Percentiles rank a stretch among this genome's conserved stretches.
phyloP scores from a whole-genome alignment of 164 flowering plant species.

The Umbilicus rupestris region DNA sequence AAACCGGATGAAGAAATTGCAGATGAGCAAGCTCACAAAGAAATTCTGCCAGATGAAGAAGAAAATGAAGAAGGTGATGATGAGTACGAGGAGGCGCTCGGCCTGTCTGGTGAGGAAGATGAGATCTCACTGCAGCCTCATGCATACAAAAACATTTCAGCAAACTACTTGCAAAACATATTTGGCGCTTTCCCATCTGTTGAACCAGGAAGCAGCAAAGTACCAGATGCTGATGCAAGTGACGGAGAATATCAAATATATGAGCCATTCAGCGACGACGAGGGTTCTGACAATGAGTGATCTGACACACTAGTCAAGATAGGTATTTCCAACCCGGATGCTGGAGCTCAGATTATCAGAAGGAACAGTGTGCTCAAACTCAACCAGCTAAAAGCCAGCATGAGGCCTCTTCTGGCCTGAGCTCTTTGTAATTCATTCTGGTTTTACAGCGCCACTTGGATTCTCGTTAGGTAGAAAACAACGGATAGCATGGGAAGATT shows the following conservation, averaged over 20 bases:
- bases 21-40: constrained; percentile 12
- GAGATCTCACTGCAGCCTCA: constrained; percentile 35
- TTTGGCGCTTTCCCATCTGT: constrained; percentile 56
- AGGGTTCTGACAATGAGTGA: constrained; percentile 25
- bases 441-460: too few species aligned
- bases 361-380: too few species aligned
- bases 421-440: too few species aligned
- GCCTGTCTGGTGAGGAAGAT: constrained; percentile 6
- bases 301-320: background rate
- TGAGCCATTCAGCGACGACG: constrained; percentile 44
- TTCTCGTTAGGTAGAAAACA: too few species aligned
- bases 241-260: constrained; percentile 68
- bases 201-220: constrained; percentile 17
- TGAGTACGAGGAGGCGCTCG: constrained; percentile 44
- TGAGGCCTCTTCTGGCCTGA: too few species aligned
- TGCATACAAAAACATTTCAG: constrained; percentile 44
- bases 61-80: constrained; percentile 28
- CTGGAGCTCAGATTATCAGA: too few species aligned
- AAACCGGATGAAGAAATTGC: constrained; percentile 19
- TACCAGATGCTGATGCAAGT: constrained; percentile 28
- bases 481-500: too few species aligned
- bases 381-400: too few species aligned
- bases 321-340: too few species aligned
- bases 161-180: constrained; percentile 65
- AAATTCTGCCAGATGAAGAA: constrained; percentile 24